These are phyloP conservation scores for Trichoderma erinaceum DNA, from an alignment of 495 filamentous ascomycete species.

Conservation along the genomic window DNA sequence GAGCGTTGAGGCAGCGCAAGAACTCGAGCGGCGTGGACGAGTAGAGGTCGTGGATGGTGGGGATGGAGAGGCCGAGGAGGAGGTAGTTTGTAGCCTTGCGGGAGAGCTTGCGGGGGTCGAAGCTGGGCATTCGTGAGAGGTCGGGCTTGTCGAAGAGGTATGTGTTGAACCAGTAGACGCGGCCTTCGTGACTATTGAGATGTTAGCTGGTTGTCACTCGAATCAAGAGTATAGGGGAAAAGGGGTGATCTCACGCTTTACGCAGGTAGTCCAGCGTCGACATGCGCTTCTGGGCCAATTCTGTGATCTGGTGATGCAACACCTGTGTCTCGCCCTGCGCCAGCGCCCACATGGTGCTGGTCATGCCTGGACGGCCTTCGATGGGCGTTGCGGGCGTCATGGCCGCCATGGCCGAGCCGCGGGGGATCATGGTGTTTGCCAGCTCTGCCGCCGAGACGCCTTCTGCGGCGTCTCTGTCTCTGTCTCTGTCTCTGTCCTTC, in stretches of 20 bases:
- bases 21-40: conserved; percentile 71
- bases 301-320: conserved; percentile 77
- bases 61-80: conserved; percentile 84
- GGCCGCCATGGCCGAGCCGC: conserved; percentile 28
- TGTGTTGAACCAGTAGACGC: conserved; percentile 96
- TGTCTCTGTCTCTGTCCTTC: background rate
- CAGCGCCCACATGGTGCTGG: conserved; percentile 28
- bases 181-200: conserved; percentile 72
- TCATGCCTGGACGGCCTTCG: conserved; percentile 26
- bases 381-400: conserved; percentile 25
- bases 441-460: conserved; percentile 32
- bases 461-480: conserved; percentile 4
- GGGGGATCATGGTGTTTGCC: conserved; percentile 37
- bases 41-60: conserved; percentile 81
- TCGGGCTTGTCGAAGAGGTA: conserved; percentile 82
- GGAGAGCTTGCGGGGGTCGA: conserved; percentile 72
- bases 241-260: conserved; percentile 62
- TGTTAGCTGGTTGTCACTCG: conserved; percentile 18
- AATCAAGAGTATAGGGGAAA: conserved; percentile 14
- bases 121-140: conserved; percentile 74
- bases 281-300: conserved; percentile 85
- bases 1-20: conserved; percentile 75
- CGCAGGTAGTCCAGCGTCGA: conserved; percentile 91
- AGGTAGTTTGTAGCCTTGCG: conserved; percentile 88
- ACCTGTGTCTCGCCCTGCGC: conserved; percentile 34